Percentiles rank a stretch among this genome's conserved stretches.
Evolutionary conservation across 2,329 filamentous ascomycete species (phyloP).

Genomic region (Alternaria arborescens): DNA sequence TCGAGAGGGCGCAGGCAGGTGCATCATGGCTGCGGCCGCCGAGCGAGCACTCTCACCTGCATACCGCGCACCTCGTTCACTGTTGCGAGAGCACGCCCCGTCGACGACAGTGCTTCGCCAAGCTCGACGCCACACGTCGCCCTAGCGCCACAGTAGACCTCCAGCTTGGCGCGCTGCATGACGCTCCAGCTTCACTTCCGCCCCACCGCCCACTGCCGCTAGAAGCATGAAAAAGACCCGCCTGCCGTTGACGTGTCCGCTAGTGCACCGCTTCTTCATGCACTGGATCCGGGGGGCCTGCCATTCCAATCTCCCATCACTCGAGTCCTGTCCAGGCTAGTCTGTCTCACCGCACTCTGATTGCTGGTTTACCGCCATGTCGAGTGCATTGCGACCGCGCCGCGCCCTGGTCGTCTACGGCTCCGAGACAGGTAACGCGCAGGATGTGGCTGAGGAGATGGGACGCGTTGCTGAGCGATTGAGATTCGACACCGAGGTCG

Average conservation of each 20-base stretch:
- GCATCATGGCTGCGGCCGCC: neutral
- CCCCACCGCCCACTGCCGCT: constrained; percentile 29
- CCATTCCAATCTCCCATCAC: constrained; percentile 24
- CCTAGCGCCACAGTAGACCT: constrained; percentile 10
- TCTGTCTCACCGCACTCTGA: constrained; percentile 30
- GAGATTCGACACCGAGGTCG: constrained; percentile 77
- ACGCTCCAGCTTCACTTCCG: constrained; percentile 10
- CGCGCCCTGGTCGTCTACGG: constrained; percentile 83
- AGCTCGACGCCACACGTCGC: constrained; percentile 7
- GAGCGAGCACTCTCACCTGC: too few species aligned
- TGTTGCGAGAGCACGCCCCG: neutral
- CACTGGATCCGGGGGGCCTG: constrained; percentile 27
- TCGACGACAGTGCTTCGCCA: neutral
- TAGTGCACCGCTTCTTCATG: constrained; percentile 36
- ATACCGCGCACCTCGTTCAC: too few species aligned
- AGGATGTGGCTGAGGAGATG: constrained; percentile 89
- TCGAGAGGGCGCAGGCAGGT: neutral
- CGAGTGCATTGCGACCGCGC: constrained; percentile 26
- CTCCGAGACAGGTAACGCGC: constrained; percentile 92
- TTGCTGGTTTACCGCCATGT: constrained; percentile 26
- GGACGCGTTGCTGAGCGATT: constrained; percentile 77
- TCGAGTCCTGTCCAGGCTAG: constrained; percentile 26
- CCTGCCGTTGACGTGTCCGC: constrained; percentile 39
- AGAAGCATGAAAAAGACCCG: constrained; percentile 29
- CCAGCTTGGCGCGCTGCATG: neutral